phyloP scores from a whole-genome alignment of 2,329 filamentous ascomycete genomes.

The Fragosphaeria purpurea region DNA sequence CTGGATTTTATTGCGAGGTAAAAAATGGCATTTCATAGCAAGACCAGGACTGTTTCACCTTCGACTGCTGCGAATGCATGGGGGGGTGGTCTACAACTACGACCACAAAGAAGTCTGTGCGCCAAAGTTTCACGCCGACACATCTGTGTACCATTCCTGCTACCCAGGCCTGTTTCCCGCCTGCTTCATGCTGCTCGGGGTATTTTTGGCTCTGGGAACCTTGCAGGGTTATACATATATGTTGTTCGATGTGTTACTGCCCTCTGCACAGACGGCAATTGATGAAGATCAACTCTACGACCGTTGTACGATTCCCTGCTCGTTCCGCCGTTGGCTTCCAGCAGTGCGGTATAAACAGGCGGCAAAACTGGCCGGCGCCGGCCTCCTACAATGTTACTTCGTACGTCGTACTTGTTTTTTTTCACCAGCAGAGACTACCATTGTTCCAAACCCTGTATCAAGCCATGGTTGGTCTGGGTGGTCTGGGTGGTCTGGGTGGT shows the following conservation, averaged over 20 bases:
- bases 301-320: slow-evolving; percentile 2
- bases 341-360: slow-evolving; percentile 1
- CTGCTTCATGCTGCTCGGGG: too few species aligned
- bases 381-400: slow-evolving; percentile 1
- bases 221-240: too few species aligned
- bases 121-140: slow-evolving; percentile 2
- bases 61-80: slow-evolving; percentile 2
- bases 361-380: neutral
- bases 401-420: neutral
- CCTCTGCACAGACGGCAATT: slow-evolving; percentile 1
- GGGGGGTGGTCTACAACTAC: neutral
- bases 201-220: too few species aligned
- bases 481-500: too few species aligned
- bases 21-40: too few species aligned
- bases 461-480: too few species aligned
- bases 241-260: too few species aligned
- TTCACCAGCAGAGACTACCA: too few species aligned
- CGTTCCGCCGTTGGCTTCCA: neutral
- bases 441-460: too few species aligned
- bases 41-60: slow-evolving; percentile 9
- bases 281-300: slow-evolving; percentile 2
- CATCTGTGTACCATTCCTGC: slow-evolving; percentile 5
- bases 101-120: slow-evolving; percentile 8
- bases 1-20: too few species aligned
- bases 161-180: neutral